phyloP scores from a whole-genome alignment of 202 grass and related monocot genomes.

The Setaria viridis region DNA sequence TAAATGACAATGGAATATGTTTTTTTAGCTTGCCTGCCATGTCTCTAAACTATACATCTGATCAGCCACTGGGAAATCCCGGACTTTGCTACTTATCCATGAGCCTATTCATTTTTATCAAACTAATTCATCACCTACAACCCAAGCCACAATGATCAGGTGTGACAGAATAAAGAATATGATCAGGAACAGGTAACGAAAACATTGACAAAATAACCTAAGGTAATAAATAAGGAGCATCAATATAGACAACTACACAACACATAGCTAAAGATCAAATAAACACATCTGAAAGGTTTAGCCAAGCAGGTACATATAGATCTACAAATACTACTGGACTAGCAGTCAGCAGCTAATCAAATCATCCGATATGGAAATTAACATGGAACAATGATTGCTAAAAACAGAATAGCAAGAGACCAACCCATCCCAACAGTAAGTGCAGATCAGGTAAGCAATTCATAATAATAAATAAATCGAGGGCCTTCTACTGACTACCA shows the following conservation, averaged over 20 bases:
- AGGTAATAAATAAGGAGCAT: background rate
- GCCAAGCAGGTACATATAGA: background rate
- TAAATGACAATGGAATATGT: background rate
- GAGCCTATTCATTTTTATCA: background rate
- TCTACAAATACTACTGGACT: constrained; percentile 1
- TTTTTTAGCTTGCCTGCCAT: background rate
- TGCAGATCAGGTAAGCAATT: background rate
- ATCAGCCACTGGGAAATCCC: background rate
- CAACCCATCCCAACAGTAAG: background rate
- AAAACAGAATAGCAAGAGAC: background rate
- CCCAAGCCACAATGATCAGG: background rate
- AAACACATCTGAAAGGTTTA: background rate
- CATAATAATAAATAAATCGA: constrained; percentile 2
- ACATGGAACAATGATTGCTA: background rate
- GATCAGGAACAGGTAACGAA: no score
- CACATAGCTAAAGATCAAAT: background rate
- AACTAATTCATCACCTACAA: background rate
- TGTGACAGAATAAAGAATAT: no score
- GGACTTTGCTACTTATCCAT: background rate
- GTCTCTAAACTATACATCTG: background rate
- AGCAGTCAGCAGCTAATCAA: background rate
- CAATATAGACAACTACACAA: background rate
- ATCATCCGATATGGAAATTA: background rate
- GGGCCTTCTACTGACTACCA: background rate
- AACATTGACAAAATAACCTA: no score